A percentile compares a stretch with the other conserved stretches of the same genome.
Conservation (phyloP, 371 early-diverging fungal genomes). For the Mortierella sp. region DNA sequence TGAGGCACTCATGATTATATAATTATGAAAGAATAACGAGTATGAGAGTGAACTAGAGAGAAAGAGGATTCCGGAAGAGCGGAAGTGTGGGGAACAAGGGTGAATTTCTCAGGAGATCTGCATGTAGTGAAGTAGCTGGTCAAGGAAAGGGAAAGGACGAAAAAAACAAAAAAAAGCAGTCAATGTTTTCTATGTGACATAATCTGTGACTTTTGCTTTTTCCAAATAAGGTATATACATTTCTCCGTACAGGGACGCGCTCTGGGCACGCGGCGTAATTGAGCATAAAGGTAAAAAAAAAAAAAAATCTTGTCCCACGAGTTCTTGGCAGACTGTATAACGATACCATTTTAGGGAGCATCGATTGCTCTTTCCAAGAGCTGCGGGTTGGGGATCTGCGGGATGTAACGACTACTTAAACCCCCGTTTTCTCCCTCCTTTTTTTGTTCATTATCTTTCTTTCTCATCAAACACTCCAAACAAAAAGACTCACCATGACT, state of each 20-base stretch:
- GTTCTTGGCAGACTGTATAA: too few species aligned
- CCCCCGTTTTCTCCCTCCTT: not conserved
- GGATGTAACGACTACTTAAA: too few species aligned
- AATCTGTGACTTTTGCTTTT: not conserved
- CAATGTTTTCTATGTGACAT: not conserved
- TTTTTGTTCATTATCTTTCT: not conserved
- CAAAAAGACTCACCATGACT: too few species aligned
- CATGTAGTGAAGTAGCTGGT: not conserved
- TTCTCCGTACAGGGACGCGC: too few species aligned
- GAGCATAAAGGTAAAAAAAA: too few species aligned
- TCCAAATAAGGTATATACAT: not conserved
- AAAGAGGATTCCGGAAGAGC: not conserved
- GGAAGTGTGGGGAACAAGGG: not conserved
- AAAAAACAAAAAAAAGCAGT: not conserved
- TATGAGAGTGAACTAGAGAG: not conserved
- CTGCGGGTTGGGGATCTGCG: too few species aligned
- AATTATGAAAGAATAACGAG: not conserved
- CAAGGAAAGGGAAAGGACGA: not conserved
- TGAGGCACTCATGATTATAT: conserved; percentile 42
- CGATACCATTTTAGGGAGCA: too few species aligned
- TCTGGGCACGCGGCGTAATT: too few species aligned
- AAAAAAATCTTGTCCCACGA: too few species aligned
- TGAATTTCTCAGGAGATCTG: not conserved
- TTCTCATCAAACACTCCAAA: not conserved
- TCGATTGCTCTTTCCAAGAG: too few species aligned